phyloP scores from a whole-genome alignment of 2,329 filamentous ascomycete genomes.

The Verruconis gallopava region DNA sequence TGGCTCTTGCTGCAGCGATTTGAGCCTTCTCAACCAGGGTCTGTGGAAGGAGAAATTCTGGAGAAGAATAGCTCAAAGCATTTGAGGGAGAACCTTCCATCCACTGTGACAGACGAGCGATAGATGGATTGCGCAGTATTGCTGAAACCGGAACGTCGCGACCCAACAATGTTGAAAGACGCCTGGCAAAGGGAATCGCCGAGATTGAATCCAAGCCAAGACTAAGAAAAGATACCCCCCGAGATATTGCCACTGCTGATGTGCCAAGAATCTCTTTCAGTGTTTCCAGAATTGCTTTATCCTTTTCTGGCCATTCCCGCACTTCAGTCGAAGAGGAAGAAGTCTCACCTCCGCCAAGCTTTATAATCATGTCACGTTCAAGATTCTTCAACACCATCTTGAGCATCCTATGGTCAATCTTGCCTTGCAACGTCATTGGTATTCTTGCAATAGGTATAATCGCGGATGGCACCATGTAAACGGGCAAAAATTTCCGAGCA shows the following conservation, averaged over 20 bases:
- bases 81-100: not conserved
- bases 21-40: not conserved
- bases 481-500: no score
- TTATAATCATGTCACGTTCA: slow-evolving; percentile 20
- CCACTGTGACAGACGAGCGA: slow-evolving; percentile 5
- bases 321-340: slow-evolving; percentile 24
- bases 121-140: slow-evolving; percentile 8
- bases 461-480: slow-evolving; percentile 68
- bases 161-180: slow-evolving; percentile 31
- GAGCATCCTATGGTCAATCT: slow-evolving; percentile 52
- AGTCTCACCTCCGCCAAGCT: no score
- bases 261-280: slow-evolving; percentile 41
- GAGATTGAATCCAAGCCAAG: slow-evolving; percentile 75
- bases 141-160: slow-evolving; percentile 5
- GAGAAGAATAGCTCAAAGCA: not conserved
- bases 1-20: not conserved
- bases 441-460: slow-evolving; percentile 57
- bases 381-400: slow-evolving; percentile 35
- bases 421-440: slow-evolving; percentile 62
- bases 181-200: slow-evolving; percentile 55
- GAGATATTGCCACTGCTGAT: slow-evolving; percentile 35
- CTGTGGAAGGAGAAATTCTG: not conserved
- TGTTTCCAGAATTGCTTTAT: slow-evolving; percentile 41
- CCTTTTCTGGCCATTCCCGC: slow-evolving; percentile 38
- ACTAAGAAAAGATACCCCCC: slow-evolving; percentile 61